These are phyloP conservation scores for Begonia loranthoides DNA, from an alignment of 306 rosid species.

Conservation along the genomic window DNA sequence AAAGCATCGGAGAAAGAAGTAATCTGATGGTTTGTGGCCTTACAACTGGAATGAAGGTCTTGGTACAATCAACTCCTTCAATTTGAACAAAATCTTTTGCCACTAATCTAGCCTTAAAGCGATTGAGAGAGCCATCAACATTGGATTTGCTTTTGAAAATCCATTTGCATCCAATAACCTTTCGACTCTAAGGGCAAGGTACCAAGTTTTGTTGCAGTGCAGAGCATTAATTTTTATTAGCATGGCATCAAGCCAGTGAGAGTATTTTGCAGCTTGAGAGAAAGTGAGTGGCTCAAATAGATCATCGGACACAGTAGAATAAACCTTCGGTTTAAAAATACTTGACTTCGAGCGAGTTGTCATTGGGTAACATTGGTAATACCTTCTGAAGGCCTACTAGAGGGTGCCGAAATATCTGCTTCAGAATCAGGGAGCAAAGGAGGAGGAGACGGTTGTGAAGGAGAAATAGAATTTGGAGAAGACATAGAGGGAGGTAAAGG, in stretches of 20 bases:
- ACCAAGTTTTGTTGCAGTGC: background rate
- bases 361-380: background rate
- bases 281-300: background rate
- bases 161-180: too few species aligned
- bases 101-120: too few species aligned
- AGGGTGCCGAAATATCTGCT: background rate
- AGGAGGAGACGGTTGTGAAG: too few species aligned
- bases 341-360: background rate
- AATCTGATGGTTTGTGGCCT: background rate
- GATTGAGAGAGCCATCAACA: too few species aligned
- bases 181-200: background rate
- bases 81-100: too few species aligned
- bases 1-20: background rate
- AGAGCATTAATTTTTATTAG: background rate
- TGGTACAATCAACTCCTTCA: background rate
- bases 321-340: background rate
- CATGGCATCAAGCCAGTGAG: background rate
- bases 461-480: too few species aligned
- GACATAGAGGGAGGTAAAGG: background rate
- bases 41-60: background rate
- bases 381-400: too few species aligned
- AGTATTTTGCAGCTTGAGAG: background rate
- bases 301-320: background rate
- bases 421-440: too few species aligned
- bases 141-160: too few species aligned